These are phyloP conservation scores for Spergularia bocconei DNA, from an alignment of 148 eudicot species.

Conservation along the genomic window DNA sequence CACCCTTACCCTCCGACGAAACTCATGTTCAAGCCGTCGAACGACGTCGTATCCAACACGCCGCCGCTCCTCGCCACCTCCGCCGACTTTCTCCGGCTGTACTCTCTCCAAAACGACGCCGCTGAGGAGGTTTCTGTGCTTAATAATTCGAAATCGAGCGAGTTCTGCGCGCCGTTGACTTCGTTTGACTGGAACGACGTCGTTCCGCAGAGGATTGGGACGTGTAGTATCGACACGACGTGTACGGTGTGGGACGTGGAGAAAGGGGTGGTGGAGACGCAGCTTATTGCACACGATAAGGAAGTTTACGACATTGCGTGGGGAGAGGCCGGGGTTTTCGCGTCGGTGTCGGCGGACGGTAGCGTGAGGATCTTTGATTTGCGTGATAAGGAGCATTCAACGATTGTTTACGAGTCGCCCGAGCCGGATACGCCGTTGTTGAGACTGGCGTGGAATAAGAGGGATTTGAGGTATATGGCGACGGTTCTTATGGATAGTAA, in stretches of 20 bases:
- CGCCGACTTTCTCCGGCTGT: slow-evolving; percentile 68
- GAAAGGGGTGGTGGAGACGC: slow-evolving; percentile 75
- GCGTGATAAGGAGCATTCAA: slow-evolving; percentile 93
- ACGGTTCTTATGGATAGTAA: slow-evolving; percentile 88
- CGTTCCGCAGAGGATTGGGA: slow-evolving; percentile 69
- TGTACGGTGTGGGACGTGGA: slow-evolving; percentile 97
- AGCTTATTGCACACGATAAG: slow-evolving; percentile 90
- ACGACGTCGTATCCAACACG: slow-evolving; percentile 4
- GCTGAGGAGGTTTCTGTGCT: slow-evolving; percentile 46
- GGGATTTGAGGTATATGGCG: slow-evolving; percentile 90
- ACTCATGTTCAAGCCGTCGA: slow-evolving; percentile 69
- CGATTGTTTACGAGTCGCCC: slow-evolving; percentile 90
- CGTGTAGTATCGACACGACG: slow-evolving; percentile 82
- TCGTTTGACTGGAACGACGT: slow-evolving; percentile 95
- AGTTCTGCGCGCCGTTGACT: slow-evolving; percentile 81
- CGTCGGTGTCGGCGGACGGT: slow-evolving; percentile 93
- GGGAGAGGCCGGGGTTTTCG: slow-evolving; percentile 91
- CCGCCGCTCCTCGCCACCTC: slow-evolving; percentile 59
- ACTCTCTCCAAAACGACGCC: slow-evolving; percentile 38
- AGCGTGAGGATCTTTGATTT: slow-evolving; percentile 87
- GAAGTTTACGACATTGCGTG: slow-evolving; percentile 99
- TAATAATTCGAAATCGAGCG: slow-evolving; percentile 77
- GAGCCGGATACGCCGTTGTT: slow-evolving; percentile 83
- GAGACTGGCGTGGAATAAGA: slow-evolving; percentile 91
- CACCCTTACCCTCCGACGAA: slow-evolving; percentile 94